Conservation (phyloP, 1,284 basidiomycete species). For the Grifola frondosa region DNA sequence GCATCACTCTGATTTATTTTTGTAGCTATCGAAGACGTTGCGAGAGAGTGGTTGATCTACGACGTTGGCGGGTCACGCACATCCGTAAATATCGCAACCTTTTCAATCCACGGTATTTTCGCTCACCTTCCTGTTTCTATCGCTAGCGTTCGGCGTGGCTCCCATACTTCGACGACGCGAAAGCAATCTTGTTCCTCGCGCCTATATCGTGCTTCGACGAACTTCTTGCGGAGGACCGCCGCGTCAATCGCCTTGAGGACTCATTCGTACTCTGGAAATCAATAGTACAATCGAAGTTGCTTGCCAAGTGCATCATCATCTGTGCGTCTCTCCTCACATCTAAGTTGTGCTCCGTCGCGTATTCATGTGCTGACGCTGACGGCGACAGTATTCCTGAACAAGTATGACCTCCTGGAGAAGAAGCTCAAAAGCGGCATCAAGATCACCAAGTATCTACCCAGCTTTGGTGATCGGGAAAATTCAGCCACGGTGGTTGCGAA, state of each 20-base stretch:
- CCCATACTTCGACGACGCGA: slow-evolving; percentile 70
- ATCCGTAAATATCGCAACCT: slow-evolving; percentile 21
- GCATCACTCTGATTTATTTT: neutral
- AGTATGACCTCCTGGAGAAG: slow-evolving; percentile 51
- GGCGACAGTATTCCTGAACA: slow-evolving; percentile 59
- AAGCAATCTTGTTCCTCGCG: slow-evolving; percentile 70
- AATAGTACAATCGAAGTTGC: slow-evolving; percentile 54
- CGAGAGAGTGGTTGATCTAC: slow-evolving; percentile 38
- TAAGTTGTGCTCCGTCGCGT: neutral
- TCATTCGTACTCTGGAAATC: slow-evolving; percentile 63
- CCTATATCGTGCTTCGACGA: slow-evolving; percentile 71
- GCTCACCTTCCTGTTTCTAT: neutral
- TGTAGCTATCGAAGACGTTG: slow-evolving; percentile 12
- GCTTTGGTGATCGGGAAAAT: slow-evolving; percentile 62
- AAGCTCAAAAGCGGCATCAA: slow-evolving; percentile 35
- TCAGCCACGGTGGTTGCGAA: slow-evolving; percentile 53
- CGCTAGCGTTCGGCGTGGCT: slow-evolving; percentile 37
- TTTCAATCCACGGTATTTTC: neutral
- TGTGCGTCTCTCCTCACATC: slow-evolving; percentile 22
- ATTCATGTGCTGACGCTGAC: neutral
- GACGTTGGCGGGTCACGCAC: slow-evolving; percentile 40
- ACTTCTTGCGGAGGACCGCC: slow-evolving; percentile 55
- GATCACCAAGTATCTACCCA: slow-evolving; percentile 41
- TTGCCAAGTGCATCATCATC: slow-evolving; percentile 56
- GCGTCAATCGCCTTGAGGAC: slow-evolving; percentile 64